A percentile compares a stretch with the other conserved stretches of the same genome.
These are phyloP conservation scores for Leucoagaricus sp. DNA, from an alignment of 1,284 basidiomycete species.

Conservation along the genomic window DNA sequence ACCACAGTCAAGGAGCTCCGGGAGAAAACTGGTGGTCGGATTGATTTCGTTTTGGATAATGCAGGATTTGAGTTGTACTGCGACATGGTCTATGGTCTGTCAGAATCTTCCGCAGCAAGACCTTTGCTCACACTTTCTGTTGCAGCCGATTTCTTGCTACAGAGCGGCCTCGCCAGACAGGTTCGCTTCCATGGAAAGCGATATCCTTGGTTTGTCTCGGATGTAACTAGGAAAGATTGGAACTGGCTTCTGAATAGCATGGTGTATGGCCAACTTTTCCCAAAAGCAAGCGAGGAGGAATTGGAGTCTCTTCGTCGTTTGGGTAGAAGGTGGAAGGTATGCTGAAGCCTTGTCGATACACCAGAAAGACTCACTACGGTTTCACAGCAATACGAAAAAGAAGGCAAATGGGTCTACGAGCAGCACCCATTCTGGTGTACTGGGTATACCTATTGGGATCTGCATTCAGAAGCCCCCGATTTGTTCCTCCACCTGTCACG, in stretches of 20 bases:
- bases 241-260: slow-evolving; percentile 90
- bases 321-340: slow-evolving; percentile 89
- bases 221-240: slow-evolving; percentile 97
- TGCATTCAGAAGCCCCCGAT: slow-evolving; percentile 89
- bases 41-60: slow-evolving; percentile 91
- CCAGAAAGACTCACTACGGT: slow-evolving; percentile 12
- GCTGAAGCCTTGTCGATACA: neutral
- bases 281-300: slow-evolving; percentile 78
- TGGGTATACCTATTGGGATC: slow-evolving; percentile 94
- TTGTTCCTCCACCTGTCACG: slow-evolving; percentile 91
- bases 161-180: slow-evolving; percentile 85
- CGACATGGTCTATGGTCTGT: slow-evolving; percentile 90
- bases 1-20: slow-evolving; percentile 75
- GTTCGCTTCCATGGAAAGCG: slow-evolving; percentile 94
- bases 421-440: slow-evolving; percentile 98
- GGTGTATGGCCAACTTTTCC: slow-evolving; percentile 88
- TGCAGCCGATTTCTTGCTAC: slow-evolving; percentile 85
- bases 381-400: slow-evolving; percentile 84
- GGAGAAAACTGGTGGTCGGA: slow-evolving; percentile 73
- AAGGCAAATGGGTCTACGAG: slow-evolving; percentile 95
- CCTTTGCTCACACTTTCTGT: slow-evolving; percentile 8
- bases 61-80: slow-evolving; percentile 96
- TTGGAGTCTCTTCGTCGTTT: slow-evolving; percentile 81
- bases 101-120: neutral
- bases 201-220: slow-evolving; percentile 94